Conservation (phyloP, 1,284 basidiomycete species). For the Earliella scabrosa region DNA sequence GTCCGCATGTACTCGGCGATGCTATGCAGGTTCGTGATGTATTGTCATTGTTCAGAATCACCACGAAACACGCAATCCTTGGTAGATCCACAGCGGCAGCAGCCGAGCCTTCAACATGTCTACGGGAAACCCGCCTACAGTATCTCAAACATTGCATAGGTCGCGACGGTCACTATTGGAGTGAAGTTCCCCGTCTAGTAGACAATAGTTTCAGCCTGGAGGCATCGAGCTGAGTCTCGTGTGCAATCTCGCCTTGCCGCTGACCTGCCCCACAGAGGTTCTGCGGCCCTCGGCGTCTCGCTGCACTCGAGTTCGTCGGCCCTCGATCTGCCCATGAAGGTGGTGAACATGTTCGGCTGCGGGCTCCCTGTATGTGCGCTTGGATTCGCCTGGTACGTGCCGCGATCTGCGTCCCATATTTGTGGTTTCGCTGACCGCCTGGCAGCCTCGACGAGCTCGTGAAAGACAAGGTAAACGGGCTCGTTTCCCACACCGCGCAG, state of each 20-base stretch:
- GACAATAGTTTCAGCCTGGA: too few species aligned
- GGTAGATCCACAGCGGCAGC: too few species aligned
- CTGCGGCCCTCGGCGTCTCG: constrained; percentile 91
- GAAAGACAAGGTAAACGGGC: constrained; percentile 81
- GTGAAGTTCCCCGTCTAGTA: too few species aligned
- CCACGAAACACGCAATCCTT: too few species aligned
- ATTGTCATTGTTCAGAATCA: too few species aligned
- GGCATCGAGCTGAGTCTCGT: too few species aligned
- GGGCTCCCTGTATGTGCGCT: constrained; percentile 92
- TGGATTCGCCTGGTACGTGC: constrained; percentile 80
- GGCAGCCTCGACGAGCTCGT: constrained; percentile 87
- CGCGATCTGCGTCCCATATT: background rate
- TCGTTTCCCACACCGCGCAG: constrained; percentile 71
- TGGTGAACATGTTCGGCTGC: constrained; percentile 99
- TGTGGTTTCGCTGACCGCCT: background rate
- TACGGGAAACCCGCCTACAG: too few species aligned
- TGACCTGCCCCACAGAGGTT: constrained; percentile 59
- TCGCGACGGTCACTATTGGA: too few species aligned
- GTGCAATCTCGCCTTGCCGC: background rate
- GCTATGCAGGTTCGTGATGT: too few species aligned
- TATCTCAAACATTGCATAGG: too few species aligned
- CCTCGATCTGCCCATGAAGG: constrained; percentile 97
- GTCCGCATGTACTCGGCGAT: too few species aligned
- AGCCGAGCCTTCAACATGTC: too few species aligned
- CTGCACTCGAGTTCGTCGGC: constrained; percentile 91